phyloP scores from a whole-genome alignment of 495 filamentous ascomycete species.

The Neurospora sp. region DNA sequence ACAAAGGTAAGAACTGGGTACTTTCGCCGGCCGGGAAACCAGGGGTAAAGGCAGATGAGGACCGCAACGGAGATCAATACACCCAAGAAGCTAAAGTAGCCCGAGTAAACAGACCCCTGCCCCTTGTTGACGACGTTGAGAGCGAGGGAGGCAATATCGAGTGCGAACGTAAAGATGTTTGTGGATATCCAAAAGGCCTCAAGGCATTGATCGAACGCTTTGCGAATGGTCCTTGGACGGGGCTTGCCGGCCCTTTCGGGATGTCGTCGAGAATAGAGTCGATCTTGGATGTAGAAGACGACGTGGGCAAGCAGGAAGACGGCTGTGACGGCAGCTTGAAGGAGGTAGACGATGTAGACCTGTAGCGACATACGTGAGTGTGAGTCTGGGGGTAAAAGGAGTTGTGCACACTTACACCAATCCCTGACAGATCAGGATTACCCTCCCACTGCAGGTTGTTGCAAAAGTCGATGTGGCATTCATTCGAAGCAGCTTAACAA shows the following conservation, averaged over 20 bases:
- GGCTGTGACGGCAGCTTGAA: not conserved
- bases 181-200: not conserved
- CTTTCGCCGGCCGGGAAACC: not conserved
- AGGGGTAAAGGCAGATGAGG: conserved; percentile 23
- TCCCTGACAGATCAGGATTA: not conserved
- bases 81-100: conserved; percentile 80
- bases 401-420: not conserved
- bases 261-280: not conserved
- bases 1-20: not conserved
- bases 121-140: not conserved
- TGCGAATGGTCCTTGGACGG: not conserved
- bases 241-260: not conserved
- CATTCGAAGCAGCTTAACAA: too few species aligned
- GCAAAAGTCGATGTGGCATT: not conserved
- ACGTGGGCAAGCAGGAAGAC: not conserved
- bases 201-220: not conserved
- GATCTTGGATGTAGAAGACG: not conserved
- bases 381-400: not conserved
- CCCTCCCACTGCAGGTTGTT: not conserved
- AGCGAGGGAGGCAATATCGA: not conserved
- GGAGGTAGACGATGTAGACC: not conserved
- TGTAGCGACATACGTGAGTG: not conserved
- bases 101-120: conserved; percentile 2
- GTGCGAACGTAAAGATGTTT: not conserved
- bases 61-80: conserved; percentile 69